Evolutionary conservation across 371 early-diverging fungal species (phyloP), one percentile per base, ranked within the genome.

Genomic region (Capillidium rhysosporum): DNA sequence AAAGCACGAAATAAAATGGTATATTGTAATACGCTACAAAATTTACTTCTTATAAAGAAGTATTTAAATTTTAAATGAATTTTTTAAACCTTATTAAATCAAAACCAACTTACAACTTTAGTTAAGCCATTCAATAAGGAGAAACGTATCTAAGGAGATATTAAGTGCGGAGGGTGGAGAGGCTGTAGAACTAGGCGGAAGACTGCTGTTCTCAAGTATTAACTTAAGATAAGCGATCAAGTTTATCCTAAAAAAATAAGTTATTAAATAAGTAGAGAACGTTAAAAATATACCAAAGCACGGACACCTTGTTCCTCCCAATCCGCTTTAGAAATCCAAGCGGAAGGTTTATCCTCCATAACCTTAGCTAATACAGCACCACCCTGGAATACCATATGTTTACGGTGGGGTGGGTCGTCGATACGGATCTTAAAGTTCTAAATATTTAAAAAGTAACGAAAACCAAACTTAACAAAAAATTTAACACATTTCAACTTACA

Each of bases 371-470:
- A 71, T 16, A 97, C 95, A 52, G 98, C 92, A 39, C 98, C 98
- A 63, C 98, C 98, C 54, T 92, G 68, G 71, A 92, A 97, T 9
- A 97, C 98, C 84, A 92, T 90, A 65, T 97, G 95, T 67, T 86
- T 91, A 66, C 98, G 87, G 63, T 89, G 79, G 39, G 98, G 98
- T 49, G 96, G 96, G 64, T 95, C 96, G 64, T 91, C 91, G 61
- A 97, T 92, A 59, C 86, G 80, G 56, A 97, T 81, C 70, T 95
- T 93, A 78, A 97, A 89, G 75, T 88, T 94, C 86, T 86, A 62
- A 48, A 46, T 16, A n/a, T n/a, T 10, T 21, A 47, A 40, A 34
- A 16, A 31, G 2, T 1, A 31, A 57, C 40, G 28, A 8, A 38
- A 24, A 44, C n/a, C 38, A 9, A 23, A 40, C 2, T 28, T 40